phyloP scores from a whole-genome alignment of 2,329 filamentous ascomycete genomes.

The Helminthosporium solani region DNA sequence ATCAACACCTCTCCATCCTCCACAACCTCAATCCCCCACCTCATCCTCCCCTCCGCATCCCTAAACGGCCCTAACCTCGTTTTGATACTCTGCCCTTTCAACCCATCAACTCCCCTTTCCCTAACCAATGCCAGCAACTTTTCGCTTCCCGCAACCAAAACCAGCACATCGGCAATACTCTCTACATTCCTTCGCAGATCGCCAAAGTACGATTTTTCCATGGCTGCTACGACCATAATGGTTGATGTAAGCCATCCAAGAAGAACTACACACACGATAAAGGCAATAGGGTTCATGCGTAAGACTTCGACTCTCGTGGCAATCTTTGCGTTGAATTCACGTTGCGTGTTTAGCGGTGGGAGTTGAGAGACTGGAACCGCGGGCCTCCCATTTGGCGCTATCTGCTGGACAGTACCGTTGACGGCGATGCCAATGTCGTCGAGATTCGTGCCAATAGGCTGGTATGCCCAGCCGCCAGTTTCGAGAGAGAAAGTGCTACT shows the following conservation, averaged over 20 bases:
- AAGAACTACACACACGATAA: not conserved
- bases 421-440: slow-evolving; percentile 5
- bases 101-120: slow-evolving; percentile 6
- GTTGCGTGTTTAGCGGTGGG: slow-evolving; percentile 5
- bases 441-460: slow-evolving; percentile 22
- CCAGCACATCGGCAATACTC: slow-evolving; percentile 11
- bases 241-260: slow-evolving; percentile 10
- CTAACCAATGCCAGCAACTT: slow-evolving; percentile 8
- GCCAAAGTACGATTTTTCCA: slow-evolving; percentile 6
- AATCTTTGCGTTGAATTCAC: slow-evolving; percentile 2
- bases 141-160: slow-evolving; percentile 12
- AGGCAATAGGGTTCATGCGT: slow-evolving; percentile 6
- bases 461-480: slow-evolving; percentile 26
- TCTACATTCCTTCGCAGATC: slow-evolving; percentile 6
- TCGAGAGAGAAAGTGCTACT: slow-evolving; percentile 18
- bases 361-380: slow-evolving; percentile 2
- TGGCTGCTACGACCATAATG: slow-evolving; percentile 1
- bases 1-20: slow-evolving; percentile 11
- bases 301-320: slow-evolving; percentile 9
- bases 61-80: slow-evolving; percentile 13
- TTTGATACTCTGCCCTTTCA: slow-evolving; percentile 3
- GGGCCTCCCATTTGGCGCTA: slow-evolving; percentile 3
- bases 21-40: slow-evolving; percentile 15
- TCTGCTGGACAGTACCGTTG: not conserved
- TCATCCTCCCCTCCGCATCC: slow-evolving; percentile 8